These are phyloP conservation scores for Marchantia polymorpha DNA, from an alignment of 225 moss, liverwort and hornwort species.

Conservation along the genomic window DNA sequence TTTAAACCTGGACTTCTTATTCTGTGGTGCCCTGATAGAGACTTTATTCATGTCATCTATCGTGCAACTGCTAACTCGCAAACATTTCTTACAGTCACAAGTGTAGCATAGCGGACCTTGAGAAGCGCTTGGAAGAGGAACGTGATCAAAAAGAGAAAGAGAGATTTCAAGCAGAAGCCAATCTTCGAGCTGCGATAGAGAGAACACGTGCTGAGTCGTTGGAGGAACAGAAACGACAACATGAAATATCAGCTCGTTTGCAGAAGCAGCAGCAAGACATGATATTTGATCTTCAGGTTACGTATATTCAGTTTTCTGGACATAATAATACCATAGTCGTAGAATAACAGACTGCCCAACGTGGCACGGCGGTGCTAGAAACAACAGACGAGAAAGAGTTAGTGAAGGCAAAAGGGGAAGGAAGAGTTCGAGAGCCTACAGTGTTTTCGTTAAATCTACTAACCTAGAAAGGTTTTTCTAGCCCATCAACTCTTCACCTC, in stretches of 20 bases:
- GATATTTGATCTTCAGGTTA: constrained; percentile 70
- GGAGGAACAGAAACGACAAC: constrained; percentile 74
- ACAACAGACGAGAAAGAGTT: too few species aligned
- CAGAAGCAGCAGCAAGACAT: constrained; percentile 88
- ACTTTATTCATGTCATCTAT: not conserved
- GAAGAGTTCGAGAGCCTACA: not conserved
- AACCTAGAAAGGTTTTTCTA: not conserved
- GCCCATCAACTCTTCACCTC: too few species aligned
- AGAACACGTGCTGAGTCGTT: constrained; percentile 70
- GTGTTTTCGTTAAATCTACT: not conserved
- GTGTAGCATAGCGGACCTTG: constrained; percentile 65
- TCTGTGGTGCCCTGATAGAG: too few species aligned
- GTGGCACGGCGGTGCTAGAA: too few species aligned
- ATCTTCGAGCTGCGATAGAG: constrained; percentile 59
- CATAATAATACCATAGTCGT: too few species aligned
- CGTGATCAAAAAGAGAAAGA: constrained; percentile 65
- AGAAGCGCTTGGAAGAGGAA: constrained; percentile 82
- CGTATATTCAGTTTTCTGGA: too few species aligned
- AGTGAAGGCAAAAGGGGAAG: too few species aligned
- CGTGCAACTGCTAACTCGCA: not conserved
- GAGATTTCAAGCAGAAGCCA: constrained; percentile 69
- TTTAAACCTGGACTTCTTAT: too few species aligned
- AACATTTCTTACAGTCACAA: constrained; percentile 48
- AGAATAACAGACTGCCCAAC: too few species aligned
- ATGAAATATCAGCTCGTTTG: constrained; percentile 66